Evolutionary conservation across 78 protist species (phyloP).

Genomic region (Guillardia theta): DNA sequence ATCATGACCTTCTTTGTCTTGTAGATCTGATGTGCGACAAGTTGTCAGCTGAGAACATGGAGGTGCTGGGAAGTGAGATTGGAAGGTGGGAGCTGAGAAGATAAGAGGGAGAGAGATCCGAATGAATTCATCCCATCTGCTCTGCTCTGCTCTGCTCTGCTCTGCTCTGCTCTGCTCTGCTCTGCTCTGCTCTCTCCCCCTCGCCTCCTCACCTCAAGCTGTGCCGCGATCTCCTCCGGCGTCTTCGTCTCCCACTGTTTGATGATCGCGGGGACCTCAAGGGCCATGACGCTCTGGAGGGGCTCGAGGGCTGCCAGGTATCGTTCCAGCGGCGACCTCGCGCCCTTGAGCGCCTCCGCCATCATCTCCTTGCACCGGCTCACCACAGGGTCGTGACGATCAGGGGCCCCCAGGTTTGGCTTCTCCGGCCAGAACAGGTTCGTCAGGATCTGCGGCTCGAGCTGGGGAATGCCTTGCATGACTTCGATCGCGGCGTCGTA

Average conservation of each 20-base stretch:
- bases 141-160: too few relatives aligned
- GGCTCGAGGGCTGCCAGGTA: not conserved
- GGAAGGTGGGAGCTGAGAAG: too few relatives aligned
- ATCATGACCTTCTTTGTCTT: not conserved
- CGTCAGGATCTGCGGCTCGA: constrained; percentile 18
- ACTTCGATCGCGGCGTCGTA: not conserved
- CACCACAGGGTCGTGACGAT: not conserved
- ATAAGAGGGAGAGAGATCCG: too few relatives aligned
- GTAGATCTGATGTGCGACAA: too few relatives aligned
- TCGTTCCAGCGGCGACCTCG: not conserved
- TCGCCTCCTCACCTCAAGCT: not conserved
- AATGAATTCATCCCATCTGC: too few relatives aligned
- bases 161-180: too few relatives aligned
- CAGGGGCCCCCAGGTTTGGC: not conserved
- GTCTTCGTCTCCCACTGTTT: not conserved
- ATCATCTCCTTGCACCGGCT: not conserved
- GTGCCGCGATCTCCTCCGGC: not conserved
- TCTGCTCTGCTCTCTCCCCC: too few relatives aligned
- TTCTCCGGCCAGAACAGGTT: constrained; percentile 13
- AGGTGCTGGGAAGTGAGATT: too few relatives aligned
- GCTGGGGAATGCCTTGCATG: not conserved
- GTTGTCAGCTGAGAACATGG: too few relatives aligned
- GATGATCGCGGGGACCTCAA: not conserved
- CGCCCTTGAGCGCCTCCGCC: not conserved
- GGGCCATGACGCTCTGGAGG: not conserved